Conservation (phyloP, 78 protist genomes). For the Guillardia theta region DNA sequence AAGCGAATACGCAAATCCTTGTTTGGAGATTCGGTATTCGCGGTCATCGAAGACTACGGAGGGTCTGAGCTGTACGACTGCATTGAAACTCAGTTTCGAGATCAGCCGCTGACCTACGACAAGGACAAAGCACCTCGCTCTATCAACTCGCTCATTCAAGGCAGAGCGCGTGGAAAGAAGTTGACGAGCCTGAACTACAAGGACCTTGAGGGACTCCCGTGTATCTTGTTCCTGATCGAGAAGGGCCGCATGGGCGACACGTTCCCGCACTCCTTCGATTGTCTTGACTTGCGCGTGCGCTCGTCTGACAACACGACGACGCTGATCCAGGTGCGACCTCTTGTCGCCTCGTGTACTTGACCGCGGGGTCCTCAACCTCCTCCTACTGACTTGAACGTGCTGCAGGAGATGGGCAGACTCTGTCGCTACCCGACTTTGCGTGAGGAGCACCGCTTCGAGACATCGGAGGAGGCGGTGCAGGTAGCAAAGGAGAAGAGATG, state of each 20-base stretch:
- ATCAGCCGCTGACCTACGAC: background rate
- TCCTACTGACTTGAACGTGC: no score
- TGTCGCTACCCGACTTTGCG: constrained; percentile 41
- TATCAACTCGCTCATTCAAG: no score
- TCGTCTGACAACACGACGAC: background rate
- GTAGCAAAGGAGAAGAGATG: no score
- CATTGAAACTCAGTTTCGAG: background rate
- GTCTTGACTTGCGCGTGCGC: constrained; percentile 44
- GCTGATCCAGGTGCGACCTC: constrained; percentile 28
- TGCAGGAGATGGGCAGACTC: constrained; percentile 48
- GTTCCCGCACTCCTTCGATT: constrained; percentile 37
- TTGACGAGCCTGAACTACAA: background rate
- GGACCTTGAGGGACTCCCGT: constrained; percentile 39
- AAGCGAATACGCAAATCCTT: background rate
- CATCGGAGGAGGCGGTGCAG: no score
- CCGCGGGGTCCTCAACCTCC: no score
- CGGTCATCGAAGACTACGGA: background rate
- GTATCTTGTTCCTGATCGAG: constrained; percentile 38
- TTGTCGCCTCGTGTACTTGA: no score
- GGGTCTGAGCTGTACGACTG: background rate
- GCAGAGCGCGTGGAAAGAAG: background rate
- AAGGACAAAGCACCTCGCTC: background rate
- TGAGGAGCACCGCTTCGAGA: no score
- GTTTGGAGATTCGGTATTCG: background rate
- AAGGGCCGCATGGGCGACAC: constrained; percentile 61